Evolutionary conservation across 1,139 yeast species (phyloP).

Genomic region (Citeromyces siamensis): DNA sequence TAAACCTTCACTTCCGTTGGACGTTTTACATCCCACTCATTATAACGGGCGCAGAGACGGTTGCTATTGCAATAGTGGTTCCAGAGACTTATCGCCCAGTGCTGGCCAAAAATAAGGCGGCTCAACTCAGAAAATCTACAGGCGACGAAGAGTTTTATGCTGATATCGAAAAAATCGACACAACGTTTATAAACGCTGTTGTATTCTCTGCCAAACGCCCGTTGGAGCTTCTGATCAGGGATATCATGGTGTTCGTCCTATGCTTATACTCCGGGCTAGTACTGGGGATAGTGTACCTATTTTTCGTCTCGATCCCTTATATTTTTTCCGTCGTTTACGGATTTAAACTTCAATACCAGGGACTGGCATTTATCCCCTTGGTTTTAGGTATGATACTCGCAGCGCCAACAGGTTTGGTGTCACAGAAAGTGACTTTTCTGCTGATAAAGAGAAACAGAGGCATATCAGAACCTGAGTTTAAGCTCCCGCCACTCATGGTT

Average conservation of each 20-base stretch:
- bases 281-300: slow-evolving; percentile 47
- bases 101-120: slow-evolving; percentile 45
- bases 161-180: slow-evolving; percentile 27
- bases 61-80: slow-evolving; percentile 29
- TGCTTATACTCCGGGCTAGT: slow-evolving; percentile 53
- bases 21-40: slow-evolving; percentile 55
- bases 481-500: slow-evolving; percentile 39
- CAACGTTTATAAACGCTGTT: slow-evolving; percentile 19
- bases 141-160: slow-evolving; percentile 41
- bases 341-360: slow-evolving; percentile 11
- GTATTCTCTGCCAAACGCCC: slow-evolving; percentile 38
- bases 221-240: slow-evolving; percentile 34
- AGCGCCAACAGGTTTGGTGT: slow-evolving; percentile 21
- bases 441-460: slow-evolving; percentile 21
- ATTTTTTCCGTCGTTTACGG: slow-evolving; percentile 13
- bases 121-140: slow-evolving; percentile 41
- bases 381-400: slow-evolving; percentile 16
- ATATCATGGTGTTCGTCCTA: slow-evolving; percentile 49
- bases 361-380: slow-evolving; percentile 14
- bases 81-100: slow-evolving; percentile 72
- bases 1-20: slow-evolving; percentile 42
- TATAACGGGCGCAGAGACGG: slow-evolving; percentile 48
- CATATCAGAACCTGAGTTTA: slow-evolving; percentile 40
- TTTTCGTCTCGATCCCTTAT: slow-evolving; percentile 52
- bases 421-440: slow-evolving; percentile 8